These are phyloP conservation scores for Omphalotus olearius DNA, from an alignment of 1,284 basidiomycete genomes.

Conservation along the genomic window DNA sequence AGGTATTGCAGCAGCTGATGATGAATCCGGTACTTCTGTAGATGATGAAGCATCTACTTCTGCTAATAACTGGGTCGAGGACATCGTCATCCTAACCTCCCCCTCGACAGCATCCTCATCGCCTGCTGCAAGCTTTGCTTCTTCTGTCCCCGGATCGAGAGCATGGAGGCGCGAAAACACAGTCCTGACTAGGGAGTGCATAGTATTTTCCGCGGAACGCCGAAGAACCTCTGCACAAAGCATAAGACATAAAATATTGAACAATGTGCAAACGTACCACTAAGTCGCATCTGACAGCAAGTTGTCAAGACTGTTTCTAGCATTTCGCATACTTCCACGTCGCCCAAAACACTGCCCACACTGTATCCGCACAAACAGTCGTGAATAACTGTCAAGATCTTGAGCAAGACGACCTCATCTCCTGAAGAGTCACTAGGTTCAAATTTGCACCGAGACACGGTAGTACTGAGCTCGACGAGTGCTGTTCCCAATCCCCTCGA, in stretches of 20 bases:
- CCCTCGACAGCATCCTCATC: slow-evolving; percentile 48
- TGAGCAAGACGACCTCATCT: slow-evolving; percentile 93
- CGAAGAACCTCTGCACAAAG: slow-evolving; percentile 73
- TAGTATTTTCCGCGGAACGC: slow-evolving; percentile 90
- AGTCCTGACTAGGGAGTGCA: slow-evolving; percentile 82
- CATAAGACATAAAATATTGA: slow-evolving; percentile 8
- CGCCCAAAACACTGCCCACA: slow-evolving; percentile 71
- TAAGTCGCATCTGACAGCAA: slow-evolving; percentile 93
- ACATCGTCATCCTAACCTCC: slow-evolving; percentile 60
- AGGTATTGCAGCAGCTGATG: neutral
- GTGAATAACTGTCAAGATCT: slow-evolving; percentile 89
- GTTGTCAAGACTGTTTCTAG: slow-evolving; percentile 97
- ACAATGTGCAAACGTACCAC: slow-evolving; percentile 60
- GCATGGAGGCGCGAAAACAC: slow-evolving; percentile 75
- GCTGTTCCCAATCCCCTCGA: slow-evolving; percentile 56
- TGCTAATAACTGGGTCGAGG: slow-evolving; percentile 23
- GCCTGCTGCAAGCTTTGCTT: slow-evolving; percentile 49
- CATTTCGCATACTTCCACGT: slow-evolving; percentile 97
- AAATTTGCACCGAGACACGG: slow-evolving; percentile 95
- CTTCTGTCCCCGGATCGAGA: slow-evolving; percentile 65
- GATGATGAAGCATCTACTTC: slow-evolving; percentile 1
- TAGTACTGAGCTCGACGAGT: slow-evolving; percentile 82
- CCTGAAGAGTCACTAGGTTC: slow-evolving; percentile 94
- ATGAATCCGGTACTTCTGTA: slow-evolving; percentile 11
- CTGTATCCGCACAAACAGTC: slow-evolving; percentile 68